Base-by-base conservation (phyloP, 305 asterid genomes). In the Fraxinus platypoda region DNA sequence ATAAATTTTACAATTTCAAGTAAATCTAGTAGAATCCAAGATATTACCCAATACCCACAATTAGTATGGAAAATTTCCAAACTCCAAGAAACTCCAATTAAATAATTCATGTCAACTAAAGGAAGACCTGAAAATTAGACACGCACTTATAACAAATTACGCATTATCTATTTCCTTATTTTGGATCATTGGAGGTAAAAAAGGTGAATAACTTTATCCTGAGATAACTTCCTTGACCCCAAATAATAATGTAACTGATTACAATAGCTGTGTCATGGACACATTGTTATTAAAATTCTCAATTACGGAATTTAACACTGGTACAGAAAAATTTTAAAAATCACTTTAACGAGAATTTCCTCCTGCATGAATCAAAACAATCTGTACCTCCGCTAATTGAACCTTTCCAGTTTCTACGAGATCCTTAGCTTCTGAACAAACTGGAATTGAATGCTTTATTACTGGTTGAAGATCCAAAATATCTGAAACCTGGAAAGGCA, bases 381-480 rank as follows among this genome's bases (percentile, higher is more conserved):
- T 76, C 8, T 82, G 70, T 88, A 94, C 98, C 98, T 96, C 98
- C n/a, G 98, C 98, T 86, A 96, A 88, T 76, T 96, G 99, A 86
- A 87, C 90, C 88, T 96, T 96, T 83, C 98, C 98, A 38, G 98
- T 89, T 88, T 96, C 99, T 74, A 94, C 92, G 70, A 96, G 93
- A 86, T 91, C 95, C 92, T 90, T 92, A 78, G 99, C 98, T 89
- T 94, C 98, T 57, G 98, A 90, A 82, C 98, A 94, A 46, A 96
- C 87, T 64, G 98, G 98, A 84, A 96, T 92, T 17, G 97, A 95
- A 88, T 94, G 98, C 87, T 96, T 96, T 78, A 94, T 93, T 28
- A 96, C 97, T 26, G 99, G 98, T 80, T 92, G 97, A 79, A 94
- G 88, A 91, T 93, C 88, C 89, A 94, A 84, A 78, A 96, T 85